Conservation (phyloP, 768 basidiomycete genomes). For the Lactarius sanguifluus region DNA sequence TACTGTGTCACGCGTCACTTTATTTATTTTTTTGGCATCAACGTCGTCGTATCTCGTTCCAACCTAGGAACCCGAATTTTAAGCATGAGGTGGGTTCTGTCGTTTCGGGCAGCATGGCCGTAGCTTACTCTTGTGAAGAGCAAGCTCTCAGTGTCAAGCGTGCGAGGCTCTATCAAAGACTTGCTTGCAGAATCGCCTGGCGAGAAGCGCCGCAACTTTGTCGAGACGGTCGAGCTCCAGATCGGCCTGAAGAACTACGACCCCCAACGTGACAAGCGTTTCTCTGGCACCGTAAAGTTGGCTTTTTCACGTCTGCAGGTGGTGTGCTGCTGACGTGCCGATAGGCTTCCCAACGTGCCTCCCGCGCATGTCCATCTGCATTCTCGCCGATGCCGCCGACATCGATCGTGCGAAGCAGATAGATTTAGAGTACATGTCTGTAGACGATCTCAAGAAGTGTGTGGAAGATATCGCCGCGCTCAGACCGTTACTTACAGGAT, state of each 20-base stretch:
- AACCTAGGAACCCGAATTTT: constrained; percentile 9
- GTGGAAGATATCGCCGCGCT: constrained; percentile 27
- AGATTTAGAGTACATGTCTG: constrained; percentile 98
- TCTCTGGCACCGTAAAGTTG: constrained; percentile 97
- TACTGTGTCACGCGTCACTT: neutral
- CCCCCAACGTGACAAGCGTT: constrained; percentile 99
- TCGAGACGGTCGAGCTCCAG: constrained; percentile 95
- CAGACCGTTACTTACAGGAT: neutral
- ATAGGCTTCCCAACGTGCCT: constrained; percentile 91
- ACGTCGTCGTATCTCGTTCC: constrained; percentile 8
- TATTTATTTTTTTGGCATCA: constrained; percentile 22
- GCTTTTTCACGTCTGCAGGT: constrained; percentile 30
- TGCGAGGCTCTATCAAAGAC: constrained; percentile 96
- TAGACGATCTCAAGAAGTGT: constrained; percentile 98
- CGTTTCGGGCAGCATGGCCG: too few relatives aligned
- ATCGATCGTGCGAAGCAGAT: constrained; percentile 99
- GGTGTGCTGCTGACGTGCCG: neutral
- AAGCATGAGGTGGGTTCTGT: constrained; percentile 30
- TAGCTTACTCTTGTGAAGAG: constrained; percentile 34
- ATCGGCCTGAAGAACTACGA: constrained; percentile 99
- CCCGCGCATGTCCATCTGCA: constrained; percentile 99
- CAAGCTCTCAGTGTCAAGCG: constrained; percentile 99
- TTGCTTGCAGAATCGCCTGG: constrained; percentile 79
- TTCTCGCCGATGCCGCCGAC: constrained; percentile 98
- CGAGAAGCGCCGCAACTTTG: constrained; percentile 91